phyloP scores from a whole-genome alignment of 352 stramenopile species.

The Globisporangium cystogenes region DNA sequence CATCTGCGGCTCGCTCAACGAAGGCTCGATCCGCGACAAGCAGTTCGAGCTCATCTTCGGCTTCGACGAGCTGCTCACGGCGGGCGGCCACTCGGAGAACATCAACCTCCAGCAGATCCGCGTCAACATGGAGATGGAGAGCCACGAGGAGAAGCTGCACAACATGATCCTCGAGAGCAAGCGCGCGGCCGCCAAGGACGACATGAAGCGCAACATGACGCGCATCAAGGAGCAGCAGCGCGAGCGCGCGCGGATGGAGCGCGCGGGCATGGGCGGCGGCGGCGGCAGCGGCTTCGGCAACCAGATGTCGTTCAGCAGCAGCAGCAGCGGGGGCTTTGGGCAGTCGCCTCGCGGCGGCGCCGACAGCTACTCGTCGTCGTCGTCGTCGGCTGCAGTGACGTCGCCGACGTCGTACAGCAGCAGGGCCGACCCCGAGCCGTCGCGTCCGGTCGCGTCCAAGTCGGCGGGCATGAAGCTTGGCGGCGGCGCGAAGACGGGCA shows the following conservation, averaged over 20 bases:
- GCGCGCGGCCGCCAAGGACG: slow-evolving; percentile 82
- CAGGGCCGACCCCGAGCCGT: slow-evolving; percentile 28
- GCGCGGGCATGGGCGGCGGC: slow-evolving; percentile 47
- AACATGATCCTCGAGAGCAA: slow-evolving; percentile 98
- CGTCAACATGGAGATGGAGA: slow-evolving; percentile 99
- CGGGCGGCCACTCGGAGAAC: slow-evolving; percentile 96
- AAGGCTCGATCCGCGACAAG: slow-evolving; percentile 94
- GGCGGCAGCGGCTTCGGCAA: slow-evolving; percentile 34
- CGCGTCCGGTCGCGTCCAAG: slow-evolving; percentile 47
- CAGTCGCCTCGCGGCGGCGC: slow-evolving; percentile 41
- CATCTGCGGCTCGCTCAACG: slow-evolving; percentile 90
- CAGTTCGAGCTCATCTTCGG: slow-evolving; percentile 99
- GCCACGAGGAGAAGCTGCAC: slow-evolving; percentile 98
- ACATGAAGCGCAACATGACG: slow-evolving; percentile 86
- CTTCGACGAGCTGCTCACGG: slow-evolving; percentile 98
- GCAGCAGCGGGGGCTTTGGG: slow-evolving; percentile 56
- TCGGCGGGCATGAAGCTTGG: slow-evolving; percentile 52
- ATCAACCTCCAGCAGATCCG: slow-evolving; percentile 92
- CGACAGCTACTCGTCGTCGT: slow-evolving; percentile 29
- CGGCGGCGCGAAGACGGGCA: slow-evolving; percentile 45
- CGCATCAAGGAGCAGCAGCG: slow-evolving; percentile 87
- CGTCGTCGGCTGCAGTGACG: slow-evolving; percentile 21
- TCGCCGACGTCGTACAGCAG: slow-evolving; percentile 69
- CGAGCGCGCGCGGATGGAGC: slow-evolving; percentile 73
- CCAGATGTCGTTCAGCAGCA: slow-evolving; percentile 69